Percentiles rank a stretch among this genome's conserved stretches.
These are phyloP conservation scores for Lantana camara DNA, from an alignment of 257 asterid genomes.

Conservation along the genomic window DNA sequence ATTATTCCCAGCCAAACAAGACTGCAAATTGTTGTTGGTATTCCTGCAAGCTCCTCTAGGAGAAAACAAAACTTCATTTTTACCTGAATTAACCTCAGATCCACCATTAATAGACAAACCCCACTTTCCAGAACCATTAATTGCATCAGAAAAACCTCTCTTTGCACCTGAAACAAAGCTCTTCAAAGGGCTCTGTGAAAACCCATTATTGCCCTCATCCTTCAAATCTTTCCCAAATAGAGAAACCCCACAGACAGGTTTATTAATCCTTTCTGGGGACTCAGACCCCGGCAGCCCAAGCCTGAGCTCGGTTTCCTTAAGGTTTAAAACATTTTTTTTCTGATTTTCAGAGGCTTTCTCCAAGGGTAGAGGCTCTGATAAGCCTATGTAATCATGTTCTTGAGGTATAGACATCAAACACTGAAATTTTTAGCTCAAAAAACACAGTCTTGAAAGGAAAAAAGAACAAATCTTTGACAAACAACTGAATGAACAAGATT, in stretches of 20 bases:
- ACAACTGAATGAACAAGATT: constrained; percentile 21
- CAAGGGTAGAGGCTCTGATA: constrained; percentile 50
- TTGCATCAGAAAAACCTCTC: constrained; percentile 77
- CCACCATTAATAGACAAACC: constrained; percentile 57
- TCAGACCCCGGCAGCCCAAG: constrained; percentile 87
- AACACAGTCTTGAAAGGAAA: not conserved
- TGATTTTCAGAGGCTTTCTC: constrained; percentile 39
- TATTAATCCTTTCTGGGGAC: constrained; percentile 43
- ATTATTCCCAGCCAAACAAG: constrained; percentile 10
- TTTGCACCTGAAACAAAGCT: constrained; percentile 61
- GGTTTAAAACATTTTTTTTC: constrained; percentile 37
- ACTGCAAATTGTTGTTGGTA: constrained; percentile 21
- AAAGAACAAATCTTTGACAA: not conserved
- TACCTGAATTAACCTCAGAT: constrained; percentile 52
- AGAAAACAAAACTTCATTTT: constrained; percentile 38
- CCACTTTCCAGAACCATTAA: constrained; percentile 75
- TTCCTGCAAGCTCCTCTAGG: constrained; percentile 37
- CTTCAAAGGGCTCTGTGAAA: constrained; percentile 36
- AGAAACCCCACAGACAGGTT: constrained; percentile 44
- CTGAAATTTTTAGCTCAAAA: not conserved
- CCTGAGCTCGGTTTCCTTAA: constrained; percentile 76
- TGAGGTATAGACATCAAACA: constrained; percentile 53
- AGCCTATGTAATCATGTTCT: constrained; percentile 70
- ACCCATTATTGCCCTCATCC: constrained; percentile 40
- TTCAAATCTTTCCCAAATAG: constrained; percentile 61